Percentiles rank a stretch among this genome's conserved stretches.
phyloP scores from a whole-genome alignment of 2,329 filamentous ascomycete species.

The Xylaria sp. region DNA sequence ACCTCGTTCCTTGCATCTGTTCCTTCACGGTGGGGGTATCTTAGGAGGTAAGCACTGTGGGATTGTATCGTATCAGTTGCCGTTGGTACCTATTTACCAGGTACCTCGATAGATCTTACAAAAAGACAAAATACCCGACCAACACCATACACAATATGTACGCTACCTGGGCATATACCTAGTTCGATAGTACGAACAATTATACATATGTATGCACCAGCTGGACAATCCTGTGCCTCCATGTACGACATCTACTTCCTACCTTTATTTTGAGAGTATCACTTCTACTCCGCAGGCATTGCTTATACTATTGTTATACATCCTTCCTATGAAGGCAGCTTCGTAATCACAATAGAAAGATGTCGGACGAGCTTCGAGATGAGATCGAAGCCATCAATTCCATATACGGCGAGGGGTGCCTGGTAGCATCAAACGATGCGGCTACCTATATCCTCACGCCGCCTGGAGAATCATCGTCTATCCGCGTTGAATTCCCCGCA shows the following conservation, averaged over 20 bases:
- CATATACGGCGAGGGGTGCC: constrained; percentile 78
- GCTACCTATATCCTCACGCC: constrained; percentile 72
- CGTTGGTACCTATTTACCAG: not conserved
- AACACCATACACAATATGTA: not conserved
- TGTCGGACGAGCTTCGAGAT: constrained; percentile 73
- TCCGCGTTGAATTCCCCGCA: constrained; percentile 74
- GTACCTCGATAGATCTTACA: constrained; percentile 2
- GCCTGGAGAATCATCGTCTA: constrained; percentile 67
- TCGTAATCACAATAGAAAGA: constrained; percentile 43
- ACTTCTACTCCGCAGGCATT: not conserved
- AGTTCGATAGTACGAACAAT: not conserved
- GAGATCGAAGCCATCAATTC: constrained; percentile 86
- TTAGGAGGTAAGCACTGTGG: not conserved
- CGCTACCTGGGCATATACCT: not conserved
- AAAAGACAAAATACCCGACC: not conserved
- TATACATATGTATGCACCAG: not conserved
- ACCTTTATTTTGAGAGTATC: not conserved
- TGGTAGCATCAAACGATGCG: constrained; percentile 57
- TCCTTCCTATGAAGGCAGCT: not conserved
- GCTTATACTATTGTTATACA: not conserved
- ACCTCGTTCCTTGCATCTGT: constrained; percentile 32
- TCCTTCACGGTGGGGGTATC: constrained; percentile 18
- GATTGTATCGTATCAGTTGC: not conserved
- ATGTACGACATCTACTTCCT: not conserved
- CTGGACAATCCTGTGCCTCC: not conserved